Conservation (phyloP, 73 alveolate species). For the Paramecium primaurelia region DNA sequence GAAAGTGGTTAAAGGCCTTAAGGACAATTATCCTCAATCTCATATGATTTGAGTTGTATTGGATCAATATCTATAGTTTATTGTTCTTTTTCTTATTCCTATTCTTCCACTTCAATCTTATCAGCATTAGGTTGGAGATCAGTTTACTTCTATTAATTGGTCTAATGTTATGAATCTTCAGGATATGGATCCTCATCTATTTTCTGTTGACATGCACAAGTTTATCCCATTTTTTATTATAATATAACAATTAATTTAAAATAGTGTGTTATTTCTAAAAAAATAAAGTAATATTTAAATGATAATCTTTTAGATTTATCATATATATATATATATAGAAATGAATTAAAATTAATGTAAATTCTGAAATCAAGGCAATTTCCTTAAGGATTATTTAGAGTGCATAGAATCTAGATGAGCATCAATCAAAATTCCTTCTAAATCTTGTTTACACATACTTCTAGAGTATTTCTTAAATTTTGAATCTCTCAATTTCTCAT, state of each 20-base stretch:
- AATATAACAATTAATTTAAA: background rate
- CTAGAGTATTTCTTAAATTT: conserved; percentile 9
- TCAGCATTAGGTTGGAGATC: background rate
- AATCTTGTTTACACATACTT: background rate
- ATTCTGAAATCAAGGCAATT: background rate
- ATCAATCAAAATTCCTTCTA: background rate
- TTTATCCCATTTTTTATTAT: background rate
- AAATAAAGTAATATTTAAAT: background rate
- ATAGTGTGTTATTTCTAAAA: background rate
- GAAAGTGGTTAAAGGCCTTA: background rate
- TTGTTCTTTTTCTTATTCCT: background rate
- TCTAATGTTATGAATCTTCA: background rate
- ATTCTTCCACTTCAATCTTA: background rate
- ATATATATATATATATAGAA: background rate
- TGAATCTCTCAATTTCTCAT: conserved; percentile 32
- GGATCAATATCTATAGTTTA: conserved; percentile 5
- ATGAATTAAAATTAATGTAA: background rate
- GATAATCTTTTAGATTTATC: background rate
- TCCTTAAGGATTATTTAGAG: background rate
- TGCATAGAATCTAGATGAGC: background rate
- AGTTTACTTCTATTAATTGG: background rate
- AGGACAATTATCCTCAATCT: background rate
- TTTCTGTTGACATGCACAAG: background rate
- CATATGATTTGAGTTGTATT: background rate
- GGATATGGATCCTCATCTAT: background rate